Percentiles rank a stretch among this genome's conserved stretches.
Conservation (phyloP, 805 yeast genomes). For the Kodamaea hsintzibuensis region DNA sequence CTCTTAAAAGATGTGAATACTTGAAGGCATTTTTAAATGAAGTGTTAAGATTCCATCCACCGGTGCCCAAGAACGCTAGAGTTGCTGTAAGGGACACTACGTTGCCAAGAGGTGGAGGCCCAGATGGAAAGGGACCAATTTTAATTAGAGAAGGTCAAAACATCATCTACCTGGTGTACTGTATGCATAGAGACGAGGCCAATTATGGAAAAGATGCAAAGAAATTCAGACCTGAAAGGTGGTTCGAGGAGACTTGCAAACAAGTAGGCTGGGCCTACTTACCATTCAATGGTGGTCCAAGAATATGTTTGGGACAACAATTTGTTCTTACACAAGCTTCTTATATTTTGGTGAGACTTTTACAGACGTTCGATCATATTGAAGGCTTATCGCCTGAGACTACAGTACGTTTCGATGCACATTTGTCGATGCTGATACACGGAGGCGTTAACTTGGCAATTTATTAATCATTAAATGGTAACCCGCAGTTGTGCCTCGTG, state of each 20-base stretch:
- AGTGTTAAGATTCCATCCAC: conserved; percentile 48
- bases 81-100: conserved; percentile 45
- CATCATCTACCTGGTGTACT: conserved; percentile 18
- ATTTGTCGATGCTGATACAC: conserved; percentile 9
- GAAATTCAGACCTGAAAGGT: conserved; percentile 50
- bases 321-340: conserved; percentile 55
- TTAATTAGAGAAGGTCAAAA: conserved; percentile 22
- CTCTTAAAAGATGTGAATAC: conserved; percentile 47
- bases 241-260: conserved; percentile 33
- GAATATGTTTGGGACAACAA: conserved; percentile 58
- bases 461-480: neutral
- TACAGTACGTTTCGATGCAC: conserved; percentile 5
- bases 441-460: neutral
- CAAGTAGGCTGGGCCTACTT: conserved; percentile 21
- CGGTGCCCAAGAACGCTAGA: conserved; percentile 50
- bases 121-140: conserved; percentile 18
- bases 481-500: too few species aligned
- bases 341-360: conserved; percentile 41
- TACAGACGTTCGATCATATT: conserved; percentile 27
- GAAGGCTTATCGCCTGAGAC: conserved; percentile 6
- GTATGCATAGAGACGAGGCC: conserved; percentile 26
- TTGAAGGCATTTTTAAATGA: conserved; percentile 49
- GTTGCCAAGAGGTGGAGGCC: conserved; percentile 53
- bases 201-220: conserved; percentile 47
- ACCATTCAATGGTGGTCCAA: conserved; percentile 48